Evolutionary conservation across 2,329 filamentous ascomycete species (phyloP), one percentile per base, ranked within the genome.

Genomic region (Diaporthe sp.): DNA sequence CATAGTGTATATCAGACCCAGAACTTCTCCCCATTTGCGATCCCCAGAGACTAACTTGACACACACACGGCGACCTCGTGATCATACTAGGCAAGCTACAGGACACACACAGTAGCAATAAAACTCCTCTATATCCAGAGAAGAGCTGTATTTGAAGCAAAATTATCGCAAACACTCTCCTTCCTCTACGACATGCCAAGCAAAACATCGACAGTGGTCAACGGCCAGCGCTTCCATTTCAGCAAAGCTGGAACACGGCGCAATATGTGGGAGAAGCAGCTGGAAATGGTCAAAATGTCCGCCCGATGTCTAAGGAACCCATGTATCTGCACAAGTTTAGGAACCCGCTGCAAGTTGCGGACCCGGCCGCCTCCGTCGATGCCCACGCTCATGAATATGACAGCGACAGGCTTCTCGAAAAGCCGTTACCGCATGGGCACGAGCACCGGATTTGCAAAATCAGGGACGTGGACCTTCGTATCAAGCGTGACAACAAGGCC

Each of bases 401-500:
- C 35, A 35, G 40, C 33, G n/a, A 33, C n/a, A 60, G 55, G 10
- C 55, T 60, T 7, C 22, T 40, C 1, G 3, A 40, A 25, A 60
- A 60, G 55, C 33, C 40, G 33, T n/a, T 60, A 2, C 55, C 55
- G 9, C 33, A 17, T 17, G 55, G 55, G 12, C 55, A 60, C 33
- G 55, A 60, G 35, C 55, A n/a, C 55, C 35, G 55, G 10, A 35
- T 33, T 35, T 60, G 55, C 22, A 40, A 60, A 40, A 15, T 2
- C 33, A 60, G 55, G 33, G 55, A 60, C 33, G 22, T 60, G 19
- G 55, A 60, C 17, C 33, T 60, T 38, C 35, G 55, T 12, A 60
- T 60, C 33, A 60, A 60, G 55, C 55, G 55, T 40, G 33, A 40
- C 35, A 40, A 60, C 55, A 60, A 60, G n/a, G 33, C 55, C n/a